Base-by-base conservation (phyloP, 257 asterid species). In the Penstemon eatonii region DNA sequence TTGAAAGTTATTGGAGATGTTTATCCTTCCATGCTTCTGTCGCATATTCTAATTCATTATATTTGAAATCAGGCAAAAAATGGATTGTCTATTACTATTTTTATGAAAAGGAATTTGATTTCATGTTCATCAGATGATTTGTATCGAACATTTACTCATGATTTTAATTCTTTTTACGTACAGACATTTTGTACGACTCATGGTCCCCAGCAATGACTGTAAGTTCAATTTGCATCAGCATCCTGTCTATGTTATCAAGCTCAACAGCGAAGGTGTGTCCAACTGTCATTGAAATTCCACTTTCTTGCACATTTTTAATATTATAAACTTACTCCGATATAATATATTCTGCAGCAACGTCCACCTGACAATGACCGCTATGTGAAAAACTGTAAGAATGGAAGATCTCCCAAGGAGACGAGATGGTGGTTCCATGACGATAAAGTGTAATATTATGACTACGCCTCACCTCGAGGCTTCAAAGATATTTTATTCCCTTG, bases 341-440 rank as follows among this genome's bases (percentile, higher is more conserved):
- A n/a, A 0, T 10, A 15, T 46, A 2, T 44, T 13, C 2, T 47
- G 79, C 96, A 93, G 99, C 96, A 90, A 90, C 90, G 89, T 4
- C 99, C 99, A 4, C 87, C 92, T 0, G 99, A 93, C 82, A 90
- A 93, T 12, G 99, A 93, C 67, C 93, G 97, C 70, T 93, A 93
- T n/a, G 96, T 93, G 78, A 89, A 88, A 91, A 89, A 90, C 75
- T 93, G 99, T 78, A 87, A 78, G 79, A 89, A 88, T 0, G 97
- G 96, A 4, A 79, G 96, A 78, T 93, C 97, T 62, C 99, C 99
- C 11, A 93, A 93, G 90, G 96, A 93, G 92, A 93, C 99, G 36
- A 82, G 97, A 76, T 93, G 99, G 97, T 90, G 97, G 99, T 93
- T 93, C 90, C 96, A 93, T n/a, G 97, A 93, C n/a, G 99, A 90